Evolutionary conservation across 441 rosid genomes (phyloP).

Genomic region (Pelargonium citronellum): DNA sequence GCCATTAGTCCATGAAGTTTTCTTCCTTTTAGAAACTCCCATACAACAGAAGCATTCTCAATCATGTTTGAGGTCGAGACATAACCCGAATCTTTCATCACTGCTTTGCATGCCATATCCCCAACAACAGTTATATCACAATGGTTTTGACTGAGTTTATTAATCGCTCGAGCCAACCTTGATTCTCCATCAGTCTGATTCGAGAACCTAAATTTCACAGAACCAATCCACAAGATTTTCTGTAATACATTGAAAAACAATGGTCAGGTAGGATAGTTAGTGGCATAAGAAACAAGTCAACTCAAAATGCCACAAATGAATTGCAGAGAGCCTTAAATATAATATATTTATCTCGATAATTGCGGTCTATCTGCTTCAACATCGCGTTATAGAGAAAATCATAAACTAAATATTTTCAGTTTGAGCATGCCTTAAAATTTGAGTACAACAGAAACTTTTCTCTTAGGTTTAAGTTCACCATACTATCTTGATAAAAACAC

Average conservation of each 20-base stretch:
- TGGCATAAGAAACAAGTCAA: constrained; percentile 12
- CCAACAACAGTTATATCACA: constrained; percentile 51
- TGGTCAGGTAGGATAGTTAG: constrained; percentile 16
- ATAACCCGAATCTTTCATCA: constrained; percentile 29
- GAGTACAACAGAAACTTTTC: background rate
- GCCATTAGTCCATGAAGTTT: constrained; percentile 60
- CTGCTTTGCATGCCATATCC: constrained; percentile 36
- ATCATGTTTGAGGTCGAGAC: constrained; percentile 27
- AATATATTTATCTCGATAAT: background rate
- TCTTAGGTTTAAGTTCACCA: constrained; percentile 4
- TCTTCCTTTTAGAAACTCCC: constrained; percentile 65
- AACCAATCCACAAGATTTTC: constrained; percentile 65
- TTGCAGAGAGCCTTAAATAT: too few species aligned
- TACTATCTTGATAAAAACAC: background rate
- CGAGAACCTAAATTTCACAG: constrained; percentile 40
- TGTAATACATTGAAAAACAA: constrained; percentile 24
- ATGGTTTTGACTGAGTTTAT: constrained; percentile 28
- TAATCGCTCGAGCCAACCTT: constrained; percentile 38
- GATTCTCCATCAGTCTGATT: constrained; percentile 34
- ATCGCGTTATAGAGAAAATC: background rate
- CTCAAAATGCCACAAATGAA: constrained; percentile 5
- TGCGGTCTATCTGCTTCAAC: background rate
- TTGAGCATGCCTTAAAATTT: constrained; percentile 1
- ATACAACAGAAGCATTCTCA: constrained; percentile 47
- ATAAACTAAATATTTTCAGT: background rate